Conservation (phyloP, 192 early-diverging fungal genomes). For the Mortierella claussenii region DNA sequence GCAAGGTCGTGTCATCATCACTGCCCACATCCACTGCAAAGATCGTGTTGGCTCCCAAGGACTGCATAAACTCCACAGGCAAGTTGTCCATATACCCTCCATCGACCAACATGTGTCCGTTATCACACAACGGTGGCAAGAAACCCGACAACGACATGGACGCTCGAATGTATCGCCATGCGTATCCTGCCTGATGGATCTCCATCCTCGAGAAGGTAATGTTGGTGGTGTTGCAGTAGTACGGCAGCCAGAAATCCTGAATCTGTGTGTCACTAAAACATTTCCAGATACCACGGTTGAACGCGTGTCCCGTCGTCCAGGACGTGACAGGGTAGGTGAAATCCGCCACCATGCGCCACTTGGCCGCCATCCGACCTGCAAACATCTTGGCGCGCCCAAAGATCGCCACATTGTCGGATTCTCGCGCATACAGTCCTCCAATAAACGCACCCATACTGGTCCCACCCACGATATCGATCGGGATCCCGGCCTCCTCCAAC, state of each 20-base stretch:
- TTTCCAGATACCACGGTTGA: constrained; percentile 97
- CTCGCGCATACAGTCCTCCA: constrained; percentile 91
- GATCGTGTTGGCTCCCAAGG: constrained; percentile 86
- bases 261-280: constrained; percentile 92
- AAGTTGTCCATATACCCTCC: constrained; percentile 99
- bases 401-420: constrained; percentile 88
- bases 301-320: constrained; percentile 92
- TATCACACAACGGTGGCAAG: constrained; percentile 95
- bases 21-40: constrained; percentile 96
- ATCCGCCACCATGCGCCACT: constrained; percentile 92
- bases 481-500: constrained; percentile 96
- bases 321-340: constrained; percentile 95
- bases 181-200: constrained; percentile 89
- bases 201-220: constrained; percentile 96
- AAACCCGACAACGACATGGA: constrained; percentile 98
- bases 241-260: constrained; percentile 98
- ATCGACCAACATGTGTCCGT: constrained; percentile 97
- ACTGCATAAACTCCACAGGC: constrained; percentile 85
- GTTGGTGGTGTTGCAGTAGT: constrained; percentile 95
- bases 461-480: constrained; percentile 98
- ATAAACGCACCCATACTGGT: constrained; percentile 97
- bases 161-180: constrained; percentile 97
- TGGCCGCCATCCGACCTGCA: constrained; percentile 77
- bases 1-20: constrained; percentile 93
- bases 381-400: constrained; percentile 90